Percentiles rank a stretch among this genome's conserved stretches.
Conservation (phyloP, 176 grass and related monocot species). For the Carex littledalei region DNA sequence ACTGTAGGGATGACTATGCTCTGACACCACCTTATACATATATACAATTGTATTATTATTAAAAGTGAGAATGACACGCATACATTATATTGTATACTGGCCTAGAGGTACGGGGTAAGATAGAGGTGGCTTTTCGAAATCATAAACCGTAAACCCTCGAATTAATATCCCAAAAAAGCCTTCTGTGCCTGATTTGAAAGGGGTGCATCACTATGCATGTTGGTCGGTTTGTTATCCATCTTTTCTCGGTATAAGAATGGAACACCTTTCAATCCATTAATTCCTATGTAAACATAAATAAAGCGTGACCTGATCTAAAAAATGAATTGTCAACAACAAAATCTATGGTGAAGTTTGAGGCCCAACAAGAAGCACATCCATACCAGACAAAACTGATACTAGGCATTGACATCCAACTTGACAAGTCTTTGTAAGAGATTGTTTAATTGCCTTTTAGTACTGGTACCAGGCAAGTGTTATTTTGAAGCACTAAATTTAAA, state of each 20-base stretch:
- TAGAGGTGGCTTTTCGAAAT: too few relatives aligned
- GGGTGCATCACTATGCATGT: background rate
- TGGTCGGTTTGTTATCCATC: background rate
- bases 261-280: background rate
- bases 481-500: background rate
- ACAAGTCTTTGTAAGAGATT: background rate
- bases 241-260: background rate
- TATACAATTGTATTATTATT: too few relatives aligned
- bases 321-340: background rate
- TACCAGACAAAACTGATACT: background rate
- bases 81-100: too few relatives aligned
- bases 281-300: background rate
- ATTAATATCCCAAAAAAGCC: background rate
- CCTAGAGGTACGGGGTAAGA: too few relatives aligned
- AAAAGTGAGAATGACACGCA: too few relatives aligned
- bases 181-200: background rate
- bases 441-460: background rate
- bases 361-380: background rate
- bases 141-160: background rate
- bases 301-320: background rate
- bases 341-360: background rate
- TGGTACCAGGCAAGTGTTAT: slow-evolving; percentile 4
- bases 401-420: background rate
- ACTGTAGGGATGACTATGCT: too few relatives aligned
- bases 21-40: too few relatives aligned